These are phyloP conservation scores for Termitomyces sp. DNA, from an alignment of 1,284 basidiomycete species.

Conservation along the genomic window DNA sequence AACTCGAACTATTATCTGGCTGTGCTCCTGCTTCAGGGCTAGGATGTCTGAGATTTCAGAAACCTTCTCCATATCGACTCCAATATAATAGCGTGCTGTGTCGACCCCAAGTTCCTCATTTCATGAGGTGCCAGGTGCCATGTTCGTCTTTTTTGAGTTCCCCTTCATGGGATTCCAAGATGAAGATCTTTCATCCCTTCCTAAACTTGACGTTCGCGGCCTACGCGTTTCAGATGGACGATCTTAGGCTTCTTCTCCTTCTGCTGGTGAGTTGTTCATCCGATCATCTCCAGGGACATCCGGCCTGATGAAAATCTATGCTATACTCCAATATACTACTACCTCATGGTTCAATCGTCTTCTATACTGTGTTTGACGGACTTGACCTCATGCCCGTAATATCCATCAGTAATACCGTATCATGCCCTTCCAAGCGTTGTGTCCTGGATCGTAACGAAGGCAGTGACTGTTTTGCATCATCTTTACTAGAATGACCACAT, in stretches of 20 bases:
- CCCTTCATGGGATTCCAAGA: background rate
- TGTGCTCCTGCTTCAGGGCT: background rate
- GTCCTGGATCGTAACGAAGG: background rate
- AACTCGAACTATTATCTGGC: background rate
- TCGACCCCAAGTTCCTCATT: background rate
- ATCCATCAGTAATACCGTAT: background rate
- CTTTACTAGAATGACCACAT: background rate
- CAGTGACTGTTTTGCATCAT: background rate
- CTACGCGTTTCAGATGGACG: background rate
- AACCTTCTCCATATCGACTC: background rate
- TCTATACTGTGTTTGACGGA: background rate
- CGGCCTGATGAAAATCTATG: background rate
- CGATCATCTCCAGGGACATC: conserved; percentile 12
- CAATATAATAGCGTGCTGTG: background rate
- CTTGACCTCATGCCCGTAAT: background rate
- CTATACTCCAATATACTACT: background rate
- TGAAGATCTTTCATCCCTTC: background rate
- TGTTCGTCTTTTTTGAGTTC: background rate
- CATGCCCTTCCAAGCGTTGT: background rate
- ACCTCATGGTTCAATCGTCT: conserved; percentile 5
- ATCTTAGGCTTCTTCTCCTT: background rate
- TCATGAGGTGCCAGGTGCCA: background rate
- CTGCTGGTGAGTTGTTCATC: background rate
- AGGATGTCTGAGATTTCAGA: background rate
- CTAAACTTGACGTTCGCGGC: background rate